Base-by-base conservation (phyloP, 2,329 filamentous ascomycete genomes). In the Lachnellula arida region DNA sequence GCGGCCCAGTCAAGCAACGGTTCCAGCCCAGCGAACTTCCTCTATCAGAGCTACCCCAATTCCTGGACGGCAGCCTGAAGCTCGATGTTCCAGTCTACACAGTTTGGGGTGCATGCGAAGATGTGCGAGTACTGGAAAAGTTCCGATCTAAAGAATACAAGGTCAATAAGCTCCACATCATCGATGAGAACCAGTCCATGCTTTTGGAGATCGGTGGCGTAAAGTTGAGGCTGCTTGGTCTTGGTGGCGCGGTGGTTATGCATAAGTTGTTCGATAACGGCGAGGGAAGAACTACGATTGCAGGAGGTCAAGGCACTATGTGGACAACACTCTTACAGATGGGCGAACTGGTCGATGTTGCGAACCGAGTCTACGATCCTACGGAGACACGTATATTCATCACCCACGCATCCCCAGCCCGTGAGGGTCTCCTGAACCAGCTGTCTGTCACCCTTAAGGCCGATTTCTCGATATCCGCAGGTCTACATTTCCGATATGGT, bases 181-280 rank as follows among this genome's bases (percentile, higher is more conserved):
- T 99, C 67, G 94, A 99, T 65, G 94, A 99, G 78, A 92, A 94
- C 52, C 93, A 93, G 72, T 97, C 94, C 39, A 89, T 96, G 79
- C 79, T 99, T 65, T 81, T 99, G 56, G 94, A 99, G 75, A 81
- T 97, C 58, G 94, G 93, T 55, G 94, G 94, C 55, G 91, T 99
- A 54, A 97, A 97, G 81, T 84, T 99, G 62, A 89, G 94, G 68
- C 81, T 99, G 49, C 83, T 99, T 32, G 94, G 94, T 60, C 81
- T 99, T 35, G 94, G 94, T 63, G 94, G 94, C 67, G 94, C 94
- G 6, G 93, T 99, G 5, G 94, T 99, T 58, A 99, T 99, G 91
- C 94, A 99, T 81, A 99, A 99, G 80, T 84, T 99, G 17, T 99
- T 99, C 69, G 94, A 99, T 73, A 99, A 99, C 65, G 94, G 94